Evolutionary conservation across 208 protist species (phyloP).

Genomic region (Leishmania braziliensis): DNA sequence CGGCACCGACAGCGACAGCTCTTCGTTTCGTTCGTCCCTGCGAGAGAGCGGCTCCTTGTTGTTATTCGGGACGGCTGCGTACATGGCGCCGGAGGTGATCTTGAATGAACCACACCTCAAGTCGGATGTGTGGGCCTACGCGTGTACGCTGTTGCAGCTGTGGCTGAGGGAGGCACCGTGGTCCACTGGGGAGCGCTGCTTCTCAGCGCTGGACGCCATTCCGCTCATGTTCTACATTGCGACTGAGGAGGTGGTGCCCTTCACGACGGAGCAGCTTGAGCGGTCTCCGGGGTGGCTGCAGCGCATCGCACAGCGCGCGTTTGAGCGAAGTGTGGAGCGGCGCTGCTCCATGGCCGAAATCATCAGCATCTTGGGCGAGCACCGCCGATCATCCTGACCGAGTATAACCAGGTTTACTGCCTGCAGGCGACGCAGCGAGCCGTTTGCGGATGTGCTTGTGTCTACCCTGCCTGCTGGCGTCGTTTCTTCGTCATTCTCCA

Average conservation of each 20-base stretch:
- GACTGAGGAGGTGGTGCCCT: slow-evolving; percentile 49
- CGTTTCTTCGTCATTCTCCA: background rate
- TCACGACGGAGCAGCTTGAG: slow-evolving; percentile 36
- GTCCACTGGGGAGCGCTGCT: slow-evolving; percentile 22
- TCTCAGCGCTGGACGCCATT: slow-evolving; percentile 38
- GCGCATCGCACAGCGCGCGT: slow-evolving; percentile 42
- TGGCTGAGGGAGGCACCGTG: slow-evolving; percentile 51
- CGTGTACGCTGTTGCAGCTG: slow-evolving; percentile 60
- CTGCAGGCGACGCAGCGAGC: background rate
- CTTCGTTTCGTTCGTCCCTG: slow-evolving; percentile 2
- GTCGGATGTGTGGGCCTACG: slow-evolving; percentile 75
- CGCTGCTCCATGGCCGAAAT: slow-evolving; percentile 56
- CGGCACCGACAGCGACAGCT: slow-evolving; percentile 18
- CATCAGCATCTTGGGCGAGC: slow-evolving; percentile 53
- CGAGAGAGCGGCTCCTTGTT: slow-evolving; percentile 13
- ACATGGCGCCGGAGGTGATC: slow-evolving; percentile 77
- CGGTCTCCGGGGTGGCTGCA: slow-evolving; percentile 56
- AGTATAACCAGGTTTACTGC: slow-evolving; percentile 34
- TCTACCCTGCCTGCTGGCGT: background rate
- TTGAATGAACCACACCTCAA: slow-evolving; percentile 46
- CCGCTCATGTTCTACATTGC: slow-evolving; percentile 68
- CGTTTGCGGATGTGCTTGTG: background rate
- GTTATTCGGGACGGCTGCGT: slow-evolving; percentile 61
- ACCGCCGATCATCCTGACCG: slow-evolving; percentile 34
- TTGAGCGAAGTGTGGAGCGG: slow-evolving; percentile 46